phyloP scores from a whole-genome alignment of 2,329 filamentous ascomycete species.

The Fusarium liriodendri region DNA sequence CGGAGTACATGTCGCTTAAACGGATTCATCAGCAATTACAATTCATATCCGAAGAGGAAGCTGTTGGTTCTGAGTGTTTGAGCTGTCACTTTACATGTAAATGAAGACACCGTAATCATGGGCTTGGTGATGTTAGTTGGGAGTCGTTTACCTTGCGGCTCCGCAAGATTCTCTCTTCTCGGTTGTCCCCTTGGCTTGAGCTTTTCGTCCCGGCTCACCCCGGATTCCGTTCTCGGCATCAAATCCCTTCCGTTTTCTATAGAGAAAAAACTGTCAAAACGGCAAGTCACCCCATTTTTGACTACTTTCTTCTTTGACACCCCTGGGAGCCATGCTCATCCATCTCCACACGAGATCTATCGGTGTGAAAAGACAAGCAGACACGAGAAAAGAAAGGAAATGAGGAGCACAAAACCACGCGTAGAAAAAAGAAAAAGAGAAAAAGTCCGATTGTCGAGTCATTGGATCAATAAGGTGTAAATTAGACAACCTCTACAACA shows the following conservation, averaged over 20 bases:
- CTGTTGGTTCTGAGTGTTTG: background rate
- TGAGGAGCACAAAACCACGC: background rate
- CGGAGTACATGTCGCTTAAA: slow-evolving; percentile 1
- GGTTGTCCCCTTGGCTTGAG: background rate
- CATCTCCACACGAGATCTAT: background rate
- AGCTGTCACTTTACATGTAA: background rate
- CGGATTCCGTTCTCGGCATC: slow-evolving; percentile 12
- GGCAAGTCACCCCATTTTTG: slow-evolving; percentile 18
- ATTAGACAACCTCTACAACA: background rate
- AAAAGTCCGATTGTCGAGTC: background rate
- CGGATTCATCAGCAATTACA: background rate
- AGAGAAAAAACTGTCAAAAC: background rate
- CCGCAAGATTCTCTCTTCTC: slow-evolving; percentile 5
- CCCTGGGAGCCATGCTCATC: background rate
- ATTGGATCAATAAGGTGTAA: slow-evolving; percentile 4
- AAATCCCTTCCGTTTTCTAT: background rate
- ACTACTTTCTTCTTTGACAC: background rate
- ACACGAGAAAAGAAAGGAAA: slow-evolving; percentile 15
- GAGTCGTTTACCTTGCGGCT: background rate
- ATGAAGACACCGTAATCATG: background rate
- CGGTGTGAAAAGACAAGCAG: background rate
- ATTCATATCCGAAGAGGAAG: background rate
- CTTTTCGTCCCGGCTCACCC: slow-evolving; percentile 18
- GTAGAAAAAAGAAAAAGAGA: background rate
- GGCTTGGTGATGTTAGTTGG: background rate